Base-by-base conservation (phyloP, 2,329 filamentous ascomycete genomes). In the Spiromastix sp. region DNA sequence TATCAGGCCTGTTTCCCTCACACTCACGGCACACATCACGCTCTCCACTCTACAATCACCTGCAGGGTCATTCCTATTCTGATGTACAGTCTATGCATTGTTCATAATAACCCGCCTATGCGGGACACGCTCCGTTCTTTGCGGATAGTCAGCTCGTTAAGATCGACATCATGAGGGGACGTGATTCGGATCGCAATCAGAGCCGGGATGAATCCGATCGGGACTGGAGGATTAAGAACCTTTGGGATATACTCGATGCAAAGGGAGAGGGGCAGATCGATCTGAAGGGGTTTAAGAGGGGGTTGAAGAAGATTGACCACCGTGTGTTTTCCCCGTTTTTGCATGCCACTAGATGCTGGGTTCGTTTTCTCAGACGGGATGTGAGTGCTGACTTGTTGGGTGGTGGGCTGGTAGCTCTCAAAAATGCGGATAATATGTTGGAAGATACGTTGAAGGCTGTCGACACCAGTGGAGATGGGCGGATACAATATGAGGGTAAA, bases 381-480 rank as follows among this genome's bases (percentile, higher is more conserved):
- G 9, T 29, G 30, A 25, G 35, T 40, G 29, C 32, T 37, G 35
- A 36, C 34, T 32, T 21, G 15, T 28, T 17, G n/a, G n/a, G n/a
- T n/a, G n/a, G n/a, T n/a, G n/a, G n/a, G n/a, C n/a, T 44, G 47
- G 45, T 49, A 79, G 77, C 80, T 44, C 63, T 98, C 53, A 93
- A 95, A 67, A 91, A 95, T 70, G 91, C 91, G 55, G 83, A 93
- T 59, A 68, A 74, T 24, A 77, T 96, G 68, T 71, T 98, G 43
- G 73, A 76, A 53, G 79, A 82, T 52, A 82, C 96, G 39, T 72
- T 95, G 55, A 70, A 72, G 45, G 74, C 80, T 42, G 86, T 95
- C 43, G 91, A 98, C 55, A 81, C 78, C 39, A 86, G 87, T 54
- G 76, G 78, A 17, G 86, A 96, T 59, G 85, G 89, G 44, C 80